Conservation (phyloP, 2,329 filamentous ascomycete genomes). For the Alternaria metachromatica region DNA sequence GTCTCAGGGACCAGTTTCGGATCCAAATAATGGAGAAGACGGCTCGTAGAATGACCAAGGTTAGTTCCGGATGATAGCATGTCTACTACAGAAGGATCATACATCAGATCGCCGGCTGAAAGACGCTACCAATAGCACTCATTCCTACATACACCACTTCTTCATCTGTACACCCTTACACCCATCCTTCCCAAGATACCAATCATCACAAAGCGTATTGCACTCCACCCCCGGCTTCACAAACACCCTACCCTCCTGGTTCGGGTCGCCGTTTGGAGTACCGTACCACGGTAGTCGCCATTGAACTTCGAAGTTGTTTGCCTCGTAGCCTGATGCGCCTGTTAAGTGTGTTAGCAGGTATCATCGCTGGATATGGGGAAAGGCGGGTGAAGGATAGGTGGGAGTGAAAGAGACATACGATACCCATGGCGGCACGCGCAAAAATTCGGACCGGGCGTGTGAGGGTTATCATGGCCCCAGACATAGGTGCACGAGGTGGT, state of each 20-base stretch:
- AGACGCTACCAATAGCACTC: too few species aligned
- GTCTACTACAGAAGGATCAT: too few species aligned
- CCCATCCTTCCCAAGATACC: constrained; percentile 21
- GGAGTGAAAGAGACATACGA: constrained; percentile 1
- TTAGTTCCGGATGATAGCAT: too few species aligned
- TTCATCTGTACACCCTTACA: constrained; percentile 22
- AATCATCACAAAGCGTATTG: constrained; percentile 22
- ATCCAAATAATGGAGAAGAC: too few species aligned
- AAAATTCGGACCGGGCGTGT: neutral
- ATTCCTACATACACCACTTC: neutral
- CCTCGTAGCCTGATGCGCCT: neutral
- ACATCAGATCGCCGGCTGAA: too few species aligned
- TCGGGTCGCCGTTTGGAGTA: constrained; percentile 3
- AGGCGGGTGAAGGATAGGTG: too few species aligned
- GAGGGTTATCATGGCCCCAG: constrained; percentile 4
- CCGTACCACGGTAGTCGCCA: constrained; percentile 5
- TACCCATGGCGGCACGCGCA: constrained; percentile 5
- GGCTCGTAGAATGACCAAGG: too few species aligned
- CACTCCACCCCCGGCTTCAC: constrained; percentile 25
- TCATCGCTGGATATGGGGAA: too few species aligned
- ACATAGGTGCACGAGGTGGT: constrained; percentile 53
- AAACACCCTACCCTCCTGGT: constrained; percentile 24
- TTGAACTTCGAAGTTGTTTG: neutral
- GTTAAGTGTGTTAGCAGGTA: neutral
- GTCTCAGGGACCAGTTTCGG: too few species aligned